A percentile compares a stretch with the other conserved stretches of the same genome.
phyloP scores from a whole-genome alignment of 2,329 filamentous ascomycete species.

The Fusarium fracticaudum region DNA sequence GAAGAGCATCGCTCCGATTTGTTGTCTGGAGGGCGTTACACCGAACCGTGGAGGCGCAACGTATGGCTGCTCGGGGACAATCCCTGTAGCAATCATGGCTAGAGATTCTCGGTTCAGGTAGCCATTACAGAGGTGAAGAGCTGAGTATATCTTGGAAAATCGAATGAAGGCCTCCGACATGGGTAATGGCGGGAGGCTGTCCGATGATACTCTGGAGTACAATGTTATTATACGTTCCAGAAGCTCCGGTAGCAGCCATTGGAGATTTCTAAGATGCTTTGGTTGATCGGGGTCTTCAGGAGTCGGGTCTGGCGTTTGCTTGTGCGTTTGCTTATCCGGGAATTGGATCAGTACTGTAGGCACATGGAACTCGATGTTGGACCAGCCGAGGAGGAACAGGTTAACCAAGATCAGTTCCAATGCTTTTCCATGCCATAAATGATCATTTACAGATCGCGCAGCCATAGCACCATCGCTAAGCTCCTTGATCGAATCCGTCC shows the following conservation, averaged over 20 bases:
- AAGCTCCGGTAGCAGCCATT: constrained; percentile 74
- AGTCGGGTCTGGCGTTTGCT: constrained; percentile 41
- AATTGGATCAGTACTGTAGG: constrained; percentile 63
- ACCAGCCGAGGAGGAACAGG: constrained; percentile 85
- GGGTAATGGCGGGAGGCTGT: constrained; percentile 76
- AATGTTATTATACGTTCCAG: constrained; percentile 78
- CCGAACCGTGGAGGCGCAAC: constrained; percentile 65
- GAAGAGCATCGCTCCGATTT: constrained; percentile 73
- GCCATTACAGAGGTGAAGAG: constrained; percentile 73
- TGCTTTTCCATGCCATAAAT: constrained; percentile 97
- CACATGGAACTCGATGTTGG: constrained; percentile 84
- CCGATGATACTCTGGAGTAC: constrained; percentile 75
- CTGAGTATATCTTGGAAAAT: constrained; percentile 74
- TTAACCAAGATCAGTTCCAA: constrained; percentile 87
- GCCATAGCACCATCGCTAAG: constrained; percentile 81
- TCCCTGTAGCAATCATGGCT: constrained; percentile 72
- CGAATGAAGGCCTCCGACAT: constrained; percentile 79
- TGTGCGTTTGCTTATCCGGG: constrained; percentile 57
- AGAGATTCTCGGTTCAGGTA: constrained; percentile 68
- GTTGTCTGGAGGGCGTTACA: constrained; percentile 66
- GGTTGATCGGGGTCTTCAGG: constrained; percentile 57
- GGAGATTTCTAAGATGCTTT: constrained; percentile 63
- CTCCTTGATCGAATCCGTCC: constrained; percentile 87
- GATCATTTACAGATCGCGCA: constrained; percentile 83
- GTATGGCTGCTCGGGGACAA: constrained; percentile 59